These are phyloP conservation scores for Daldinia sp. DNA, from an alignment of 2,329 filamentous ascomycete species.

Conservation along the genomic window DNA sequence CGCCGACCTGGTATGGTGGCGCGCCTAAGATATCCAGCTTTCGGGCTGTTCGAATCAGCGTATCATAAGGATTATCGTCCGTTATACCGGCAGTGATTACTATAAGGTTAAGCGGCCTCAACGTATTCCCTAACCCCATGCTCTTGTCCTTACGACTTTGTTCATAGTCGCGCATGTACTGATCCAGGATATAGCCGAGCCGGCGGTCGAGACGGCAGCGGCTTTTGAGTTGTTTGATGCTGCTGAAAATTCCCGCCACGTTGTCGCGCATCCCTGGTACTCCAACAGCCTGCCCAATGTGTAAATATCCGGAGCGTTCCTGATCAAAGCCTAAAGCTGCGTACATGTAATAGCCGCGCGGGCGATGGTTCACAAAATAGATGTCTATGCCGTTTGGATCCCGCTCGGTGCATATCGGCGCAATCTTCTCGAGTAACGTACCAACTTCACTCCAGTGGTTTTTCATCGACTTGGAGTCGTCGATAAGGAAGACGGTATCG, in stretches of 20 bases:
- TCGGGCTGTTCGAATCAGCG: slow-evolving; percentile 69
- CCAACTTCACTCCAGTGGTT: slow-evolving; percentile 73
- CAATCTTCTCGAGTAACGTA: slow-evolving; percentile 71
- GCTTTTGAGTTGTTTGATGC: slow-evolving; percentile 42
- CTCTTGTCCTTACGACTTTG: neutral
- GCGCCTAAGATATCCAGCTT: slow-evolving; percentile 71
- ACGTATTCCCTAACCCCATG: neutral
- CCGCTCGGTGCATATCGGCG: slow-evolving; percentile 74
- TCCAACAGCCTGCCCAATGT: slow-evolving; percentile 44
- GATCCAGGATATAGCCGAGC: slow-evolving; percentile 40
- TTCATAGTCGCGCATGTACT: slow-evolving; percentile 40
- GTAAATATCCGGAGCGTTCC: slow-evolving; percentile 40
- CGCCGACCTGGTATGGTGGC: slow-evolving; percentile 75
- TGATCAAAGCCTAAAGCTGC: neutral
- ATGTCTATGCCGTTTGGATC: slow-evolving; percentile 79
- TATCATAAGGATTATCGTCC: slow-evolving; percentile 72
- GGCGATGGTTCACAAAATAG: slow-evolving; percentile 72
- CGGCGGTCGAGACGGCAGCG: slow-evolving; percentile 38
- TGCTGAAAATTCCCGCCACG: slow-evolving; percentile 47
- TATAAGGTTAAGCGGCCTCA: slow-evolving; percentile 76
- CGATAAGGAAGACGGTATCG: slow-evolving; percentile 80
- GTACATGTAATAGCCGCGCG: slow-evolving; percentile 35
- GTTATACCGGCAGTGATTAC: slow-evolving; percentile 78
- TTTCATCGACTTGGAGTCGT: slow-evolving; percentile 78
- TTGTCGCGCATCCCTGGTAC: slow-evolving; percentile 45